Conservation (phyloP, 257 asterid species). For the Salvia splendens region DNA sequence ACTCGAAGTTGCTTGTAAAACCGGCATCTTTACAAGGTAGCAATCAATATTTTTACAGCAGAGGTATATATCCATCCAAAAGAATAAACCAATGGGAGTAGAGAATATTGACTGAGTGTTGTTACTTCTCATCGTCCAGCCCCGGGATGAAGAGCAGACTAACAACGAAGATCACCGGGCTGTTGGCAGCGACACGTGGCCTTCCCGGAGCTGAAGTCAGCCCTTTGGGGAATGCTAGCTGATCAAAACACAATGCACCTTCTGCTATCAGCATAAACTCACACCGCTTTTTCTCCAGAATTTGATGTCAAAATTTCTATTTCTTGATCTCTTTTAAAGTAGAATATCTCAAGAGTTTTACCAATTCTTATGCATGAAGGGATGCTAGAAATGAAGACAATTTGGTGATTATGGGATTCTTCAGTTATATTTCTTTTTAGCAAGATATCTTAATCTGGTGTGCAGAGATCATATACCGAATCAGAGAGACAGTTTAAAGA, state of each 20-base stretch:
- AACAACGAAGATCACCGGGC: conserved; percentile 85
- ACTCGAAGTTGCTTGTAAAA: background rate
- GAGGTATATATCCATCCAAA: conserved; percentile 25
- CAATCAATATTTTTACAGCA: background rate
- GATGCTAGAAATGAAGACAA: background rate
- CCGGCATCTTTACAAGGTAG: conserved; percentile 1
- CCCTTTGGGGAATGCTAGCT: conserved; percentile 96
- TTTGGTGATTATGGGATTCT: background rate
- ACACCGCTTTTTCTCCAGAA: background rate
- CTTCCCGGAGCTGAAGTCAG: conserved; percentile 92
- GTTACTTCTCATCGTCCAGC: conserved; percentile 65
- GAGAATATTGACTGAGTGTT: conserved; percentile 11
- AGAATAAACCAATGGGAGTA: conserved; percentile 37
- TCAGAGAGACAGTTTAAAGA: background rate
- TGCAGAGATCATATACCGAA: background rate
- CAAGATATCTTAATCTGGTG: background rate
- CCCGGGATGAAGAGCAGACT: conserved; percentile 95
- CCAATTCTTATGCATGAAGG: background rate
- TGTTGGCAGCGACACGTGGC: conserved; percentile 88
- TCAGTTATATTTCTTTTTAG: background rate
- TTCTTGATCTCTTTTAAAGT: no score
- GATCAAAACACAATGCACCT: conserved; percentile 31
- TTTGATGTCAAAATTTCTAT: no score
- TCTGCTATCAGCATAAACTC: background rate
- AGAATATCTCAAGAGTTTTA: background rate